A percentile compares a stretch with the other conserved stretches of the same genome.
phyloP scores from a whole-genome alignment of 2,329 filamentous ascomycete genomes.

The Fusarium multiceps region DNA sequence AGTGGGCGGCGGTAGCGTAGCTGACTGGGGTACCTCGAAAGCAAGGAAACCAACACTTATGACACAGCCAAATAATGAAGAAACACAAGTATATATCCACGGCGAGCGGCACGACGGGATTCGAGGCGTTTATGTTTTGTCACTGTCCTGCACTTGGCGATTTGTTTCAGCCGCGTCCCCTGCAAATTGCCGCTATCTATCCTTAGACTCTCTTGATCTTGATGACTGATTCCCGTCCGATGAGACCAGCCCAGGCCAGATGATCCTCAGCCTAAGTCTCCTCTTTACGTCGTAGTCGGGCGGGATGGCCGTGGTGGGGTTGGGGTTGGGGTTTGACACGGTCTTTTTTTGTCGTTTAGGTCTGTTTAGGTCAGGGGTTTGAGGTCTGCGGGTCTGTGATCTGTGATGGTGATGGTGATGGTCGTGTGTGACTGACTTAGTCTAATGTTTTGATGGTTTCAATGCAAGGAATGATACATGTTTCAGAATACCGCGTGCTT shows the following conservation, averaged over 20 bases:
- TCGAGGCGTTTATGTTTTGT: constrained; percentile 34
- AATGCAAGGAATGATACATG: constrained; percentile 30
- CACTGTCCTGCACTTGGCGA: not conserved
- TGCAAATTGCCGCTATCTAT: constrained; percentile 15
- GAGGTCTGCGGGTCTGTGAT: constrained; percentile 25
- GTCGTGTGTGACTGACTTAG: constrained; percentile 1
- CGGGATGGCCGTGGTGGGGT: constrained; percentile 38
- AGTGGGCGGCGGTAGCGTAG: not conserved
- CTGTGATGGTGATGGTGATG: constrained; percentile 12
- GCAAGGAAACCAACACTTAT: constrained; percentile 23
- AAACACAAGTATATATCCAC: constrained; percentile 32
- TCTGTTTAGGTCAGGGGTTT: constrained; percentile 37
- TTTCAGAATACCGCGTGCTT: constrained; percentile 32
- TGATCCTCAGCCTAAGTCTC: constrained; percentile 28
- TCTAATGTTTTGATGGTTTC: constrained; percentile 3
- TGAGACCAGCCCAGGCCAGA: constrained; percentile 26
- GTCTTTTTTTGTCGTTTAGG: constrained; percentile 18
- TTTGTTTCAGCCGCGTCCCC: constrained; percentile 36
- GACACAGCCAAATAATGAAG: constrained; percentile 17
- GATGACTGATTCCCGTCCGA: not conserved
- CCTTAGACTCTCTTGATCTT: not conserved
- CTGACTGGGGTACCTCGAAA: constrained; percentile 32
- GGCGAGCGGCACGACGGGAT: constrained; percentile 1
- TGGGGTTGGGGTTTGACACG: constrained; percentile 29
- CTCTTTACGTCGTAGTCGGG: constrained; percentile 31